Conservation (phyloP, 495 filamentous ascomycete genomes). For the Xylaria sp. region DNA sequence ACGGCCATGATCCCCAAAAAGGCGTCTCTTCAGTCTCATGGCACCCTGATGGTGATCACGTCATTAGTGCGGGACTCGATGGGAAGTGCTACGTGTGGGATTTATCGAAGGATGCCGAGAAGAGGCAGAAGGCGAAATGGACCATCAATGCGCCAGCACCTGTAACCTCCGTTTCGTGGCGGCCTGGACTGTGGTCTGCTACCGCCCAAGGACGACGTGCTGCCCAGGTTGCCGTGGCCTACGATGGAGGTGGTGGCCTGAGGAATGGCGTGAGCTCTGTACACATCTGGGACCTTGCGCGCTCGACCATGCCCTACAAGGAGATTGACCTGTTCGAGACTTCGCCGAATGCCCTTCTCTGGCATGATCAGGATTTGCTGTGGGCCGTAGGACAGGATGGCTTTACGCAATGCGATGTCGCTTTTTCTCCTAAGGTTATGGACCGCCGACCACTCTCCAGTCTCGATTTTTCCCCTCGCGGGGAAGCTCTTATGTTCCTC, state of each 20-base stretch:
- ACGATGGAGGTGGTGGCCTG: conserved; percentile 53
- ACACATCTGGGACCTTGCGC: conserved; percentile 91
- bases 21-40: conserved; percentile 86
- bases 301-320: conserved; percentile 84
- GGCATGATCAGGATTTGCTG: conserved; percentile 87
- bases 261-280: conserved; percentile 71
- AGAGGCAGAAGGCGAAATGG: conserved; percentile 79
- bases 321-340: conserved; percentile 79
- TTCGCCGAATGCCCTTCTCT: conserved; percentile 78
- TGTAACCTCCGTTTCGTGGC: conserved; percentile 82
- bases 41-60: conserved; percentile 93
- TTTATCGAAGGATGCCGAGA: conserved; percentile 75
- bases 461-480: conserved; percentile 65
- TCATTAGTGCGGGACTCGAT: conserved; percentile 84
- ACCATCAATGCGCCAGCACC: conserved; percentile 64
- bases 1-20: conserved; percentile 75
- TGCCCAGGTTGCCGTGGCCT: conserved; percentile 60
- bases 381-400: conserved; percentile 91
- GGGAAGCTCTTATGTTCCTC: conserved; percentile 65
- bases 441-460: conserved; percentile 72
- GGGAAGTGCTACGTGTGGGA: conserved; percentile 92
- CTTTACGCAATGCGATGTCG: conserved; percentile 88
- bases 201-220: conserved; percentile 68
- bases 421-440: conserved; percentile 79
- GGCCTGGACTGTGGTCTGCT: conserved; percentile 77